Evolutionary conservation across 176 grass and related monocot genomes (phyloP).

Genomic region (Thalia dealbata): DNA sequence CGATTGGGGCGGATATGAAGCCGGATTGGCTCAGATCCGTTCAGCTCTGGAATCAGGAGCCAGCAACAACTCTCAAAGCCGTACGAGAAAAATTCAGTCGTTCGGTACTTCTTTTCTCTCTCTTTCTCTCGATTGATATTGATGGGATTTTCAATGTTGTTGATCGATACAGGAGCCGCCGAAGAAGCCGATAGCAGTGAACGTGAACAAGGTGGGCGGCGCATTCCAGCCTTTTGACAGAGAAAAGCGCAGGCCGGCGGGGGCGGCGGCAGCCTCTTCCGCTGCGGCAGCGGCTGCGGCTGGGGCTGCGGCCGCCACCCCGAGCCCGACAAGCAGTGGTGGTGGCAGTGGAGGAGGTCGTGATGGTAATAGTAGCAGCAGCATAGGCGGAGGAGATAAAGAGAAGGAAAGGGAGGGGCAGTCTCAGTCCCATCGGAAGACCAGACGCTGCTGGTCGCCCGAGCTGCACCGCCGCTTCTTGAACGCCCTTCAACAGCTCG

Average conservation of each 20-base stretch:
- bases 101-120: no score
- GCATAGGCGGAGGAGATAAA: conserved; percentile 14
- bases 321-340: conserved; percentile 15
- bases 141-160: not conserved
- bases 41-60: conserved; percentile 55
- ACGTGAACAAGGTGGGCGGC: conserved; percentile 30
- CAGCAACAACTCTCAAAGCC: not conserved
- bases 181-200: conserved; percentile 53
- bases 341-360: conserved; percentile 16
- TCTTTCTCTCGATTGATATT: not conserved
- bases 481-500: conserved; percentile 59
- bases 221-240: conserved; percentile 81
- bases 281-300: conserved; percentile 26
- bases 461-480: conserved; percentile 84
- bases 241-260: conserved; percentile 25
- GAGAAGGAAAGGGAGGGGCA: conserved; percentile 32
- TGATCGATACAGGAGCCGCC: conserved; percentile 30
- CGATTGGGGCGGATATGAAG: conserved; percentile 5
- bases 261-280: conserved; percentile 29
- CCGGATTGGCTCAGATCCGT: conserved; percentile 77
- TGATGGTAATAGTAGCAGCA: not conserved
- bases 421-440: conserved; percentile 40
- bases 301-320: conserved; percentile 27
- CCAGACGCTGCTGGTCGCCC: conserved; percentile 73
- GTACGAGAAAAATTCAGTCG: not conserved